Evolutionary conservation across 371 early-diverging fungal genomes (phyloP).

Genomic region (Circinella minor): DNA sequence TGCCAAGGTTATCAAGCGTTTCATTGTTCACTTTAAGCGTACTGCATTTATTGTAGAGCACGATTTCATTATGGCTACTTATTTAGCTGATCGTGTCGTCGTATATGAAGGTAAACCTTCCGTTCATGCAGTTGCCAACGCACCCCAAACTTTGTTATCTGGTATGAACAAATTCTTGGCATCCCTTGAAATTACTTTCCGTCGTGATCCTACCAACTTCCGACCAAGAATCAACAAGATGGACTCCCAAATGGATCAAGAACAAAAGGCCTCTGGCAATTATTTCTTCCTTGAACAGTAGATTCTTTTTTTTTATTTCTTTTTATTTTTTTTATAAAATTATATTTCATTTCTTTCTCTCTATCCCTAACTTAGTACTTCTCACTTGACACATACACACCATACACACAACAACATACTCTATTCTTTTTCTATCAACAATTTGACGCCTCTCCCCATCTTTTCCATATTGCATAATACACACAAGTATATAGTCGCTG

Average conservation of each 20-base stretch:
- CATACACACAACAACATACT: not conserved
- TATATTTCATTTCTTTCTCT: too few species aligned
- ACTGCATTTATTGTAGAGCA: slow-evolving; percentile 99
- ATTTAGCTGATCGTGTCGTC: slow-evolving; percentile 99
- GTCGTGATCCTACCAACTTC: slow-evolving; percentile 98
- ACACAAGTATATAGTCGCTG: slow-evolving; percentile 1
- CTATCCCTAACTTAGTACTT: too few species aligned
- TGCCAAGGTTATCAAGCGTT: slow-evolving; percentile 99
- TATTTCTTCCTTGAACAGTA: slow-evolving; percentile 92
- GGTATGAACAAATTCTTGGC: slow-evolving; percentile 99
- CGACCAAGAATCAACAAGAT: slow-evolving; percentile 99
- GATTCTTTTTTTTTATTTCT: not conserved
- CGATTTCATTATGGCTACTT: slow-evolving; percentile 99
- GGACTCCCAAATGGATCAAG: slow-evolving; percentile 97
- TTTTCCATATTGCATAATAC: slow-evolving; percentile 5
- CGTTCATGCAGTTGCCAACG: slow-evolving; percentile 83
- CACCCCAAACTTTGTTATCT: slow-evolving; percentile 90
- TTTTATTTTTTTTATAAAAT: not conserved
- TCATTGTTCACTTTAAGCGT: slow-evolving; percentile 97
- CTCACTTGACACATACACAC: too few species aligned
- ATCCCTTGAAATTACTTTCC: slow-evolving; percentile 97
- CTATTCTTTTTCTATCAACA: not conserved
- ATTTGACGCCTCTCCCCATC: not conserved
- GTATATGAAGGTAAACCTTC: slow-evolving; percentile 98
- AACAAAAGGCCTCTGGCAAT: slow-evolving; percentile 95